phyloP scores from a whole-genome alignment of 2,329 filamentous ascomycete genomes.

The Alternaria consortialis region DNA sequence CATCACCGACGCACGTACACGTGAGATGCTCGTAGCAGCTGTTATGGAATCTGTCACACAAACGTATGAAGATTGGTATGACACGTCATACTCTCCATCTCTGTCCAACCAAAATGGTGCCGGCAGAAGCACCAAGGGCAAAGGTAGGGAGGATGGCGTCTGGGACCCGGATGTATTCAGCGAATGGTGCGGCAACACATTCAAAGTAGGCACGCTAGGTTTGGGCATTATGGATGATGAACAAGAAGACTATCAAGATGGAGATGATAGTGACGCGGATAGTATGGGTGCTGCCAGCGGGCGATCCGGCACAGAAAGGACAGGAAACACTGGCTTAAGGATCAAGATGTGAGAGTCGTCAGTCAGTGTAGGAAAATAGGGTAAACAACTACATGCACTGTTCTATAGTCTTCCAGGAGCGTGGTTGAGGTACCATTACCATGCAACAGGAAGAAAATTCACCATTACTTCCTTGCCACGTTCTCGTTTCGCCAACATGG shows the following conservation, averaged over 20 bases:
- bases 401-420: background rate
- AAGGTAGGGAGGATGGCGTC: constrained; percentile 67
- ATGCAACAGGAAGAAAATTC: background rate
- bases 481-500: background rate
- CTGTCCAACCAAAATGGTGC: constrained; percentile 30
- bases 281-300: constrained; percentile 36
- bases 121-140: constrained; percentile 46
- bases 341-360: constrained; percentile 37
- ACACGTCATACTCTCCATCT: constrained; percentile 55
- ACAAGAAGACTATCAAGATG: constrained; percentile 14
- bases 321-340: constrained; percentile 38
- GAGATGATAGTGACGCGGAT: constrained; percentile 36
- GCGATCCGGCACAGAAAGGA: constrained; percentile 39
- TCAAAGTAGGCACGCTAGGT: constrained; percentile 61
- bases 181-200: constrained; percentile 68
- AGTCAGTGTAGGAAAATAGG: background rate
- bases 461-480: background rate
- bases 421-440: background rate
- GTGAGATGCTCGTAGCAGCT: constrained; percentile 71
- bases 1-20: constrained; percentile 70
- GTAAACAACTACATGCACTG: background rate
- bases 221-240: constrained; percentile 35
- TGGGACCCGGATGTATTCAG: constrained; percentile 72
- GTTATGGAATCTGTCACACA: constrained; percentile 70
- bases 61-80: constrained; percentile 71